Evolutionary conservation across 306 rosid genomes (phyloP).

Genomic region (Herpetospermum pedunculosum): DNA sequence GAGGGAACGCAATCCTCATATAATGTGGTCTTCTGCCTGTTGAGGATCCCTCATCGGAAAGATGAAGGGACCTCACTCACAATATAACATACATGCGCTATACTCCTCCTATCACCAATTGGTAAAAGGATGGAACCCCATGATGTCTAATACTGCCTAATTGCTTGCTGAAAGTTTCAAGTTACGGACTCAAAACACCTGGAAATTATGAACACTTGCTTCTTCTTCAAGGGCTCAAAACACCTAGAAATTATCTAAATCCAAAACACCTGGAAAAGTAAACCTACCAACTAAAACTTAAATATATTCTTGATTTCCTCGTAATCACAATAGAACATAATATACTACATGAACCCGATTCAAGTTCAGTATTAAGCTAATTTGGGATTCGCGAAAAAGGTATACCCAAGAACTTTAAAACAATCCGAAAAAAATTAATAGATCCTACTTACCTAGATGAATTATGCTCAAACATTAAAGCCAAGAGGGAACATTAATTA

Average conservation of each 20-base stretch:
- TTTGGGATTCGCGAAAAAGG: neutral
- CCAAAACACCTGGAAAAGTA: neutral
- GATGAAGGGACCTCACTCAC: too few species aligned
- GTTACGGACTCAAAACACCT: neutral
- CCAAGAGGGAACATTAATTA: neutral
- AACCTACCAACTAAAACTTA: neutral
- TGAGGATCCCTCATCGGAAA: too few species aligned
- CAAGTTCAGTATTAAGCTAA: neutral
- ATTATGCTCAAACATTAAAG: neutral
- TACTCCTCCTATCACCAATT: too few species aligned
- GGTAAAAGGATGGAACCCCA: too few species aligned
- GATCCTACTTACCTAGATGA: neutral
- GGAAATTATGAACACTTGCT: neutral
- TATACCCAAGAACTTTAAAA: neutral
- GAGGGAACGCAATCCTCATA: neutral
- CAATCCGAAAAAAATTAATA: neutral
- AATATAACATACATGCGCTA: too few species aligned
- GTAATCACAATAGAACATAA: neutral
- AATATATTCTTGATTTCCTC: neutral
- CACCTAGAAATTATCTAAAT: neutral
- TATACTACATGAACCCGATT: neutral
- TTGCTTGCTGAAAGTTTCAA: neutral
- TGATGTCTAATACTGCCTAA: too few species aligned
- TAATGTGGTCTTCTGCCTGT: too few species aligned
- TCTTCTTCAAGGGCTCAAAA: neutral